Evolutionary conservation across 345 rosid genomes (phyloP).

Genomic region (Gossypium anomalum): DNA sequence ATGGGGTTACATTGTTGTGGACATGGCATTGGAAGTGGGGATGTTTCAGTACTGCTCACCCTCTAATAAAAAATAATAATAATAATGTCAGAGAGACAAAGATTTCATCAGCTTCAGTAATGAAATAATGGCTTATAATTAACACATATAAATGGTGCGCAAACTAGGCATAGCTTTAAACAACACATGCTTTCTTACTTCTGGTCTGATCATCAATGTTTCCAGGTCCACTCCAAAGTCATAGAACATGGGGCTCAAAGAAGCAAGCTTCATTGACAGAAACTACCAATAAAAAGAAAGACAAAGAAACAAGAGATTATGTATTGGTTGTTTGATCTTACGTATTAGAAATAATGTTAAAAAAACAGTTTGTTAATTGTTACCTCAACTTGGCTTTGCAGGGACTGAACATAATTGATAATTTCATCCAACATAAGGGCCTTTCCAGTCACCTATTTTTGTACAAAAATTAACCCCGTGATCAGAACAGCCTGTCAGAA

Average conservation of each 20-base stretch:
- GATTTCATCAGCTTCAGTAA: slow-evolving; percentile 17
- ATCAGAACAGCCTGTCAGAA: too few relatives aligned
- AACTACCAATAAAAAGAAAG: slow-evolving; percentile 31
- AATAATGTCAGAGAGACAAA: slow-evolving; percentile 32
- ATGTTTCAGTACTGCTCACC: slow-evolving; percentile 11
- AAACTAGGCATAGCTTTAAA: not conserved
- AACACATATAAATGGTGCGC: not conserved
- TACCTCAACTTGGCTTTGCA: slow-evolving; percentile 77
- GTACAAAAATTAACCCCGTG: not conserved
- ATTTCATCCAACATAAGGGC: slow-evolving; percentile 87
- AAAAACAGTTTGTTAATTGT: not conserved
- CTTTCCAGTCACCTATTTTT: slow-evolving; percentile 63
- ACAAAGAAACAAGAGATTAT: not conserved
- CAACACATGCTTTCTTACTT: slow-evolving; percentile 28
- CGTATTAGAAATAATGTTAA: not conserved
- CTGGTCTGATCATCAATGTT: slow-evolving; percentile 43
- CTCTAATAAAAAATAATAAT: slow-evolving; percentile 25
- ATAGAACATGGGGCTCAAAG: slow-evolving; percentile 56
- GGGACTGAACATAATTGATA: slow-evolving; percentile 68
- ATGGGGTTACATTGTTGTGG: not conserved
- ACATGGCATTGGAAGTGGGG: not conserved
- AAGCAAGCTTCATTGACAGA: slow-evolving; percentile 74
- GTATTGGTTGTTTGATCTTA: not conserved
- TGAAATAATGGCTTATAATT: not conserved
- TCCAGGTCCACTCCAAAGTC: slow-evolving; percentile 54